Conservation (phyloP, 768 basidiomycete genomes). For the Pulveroboletus sp. region DNA sequence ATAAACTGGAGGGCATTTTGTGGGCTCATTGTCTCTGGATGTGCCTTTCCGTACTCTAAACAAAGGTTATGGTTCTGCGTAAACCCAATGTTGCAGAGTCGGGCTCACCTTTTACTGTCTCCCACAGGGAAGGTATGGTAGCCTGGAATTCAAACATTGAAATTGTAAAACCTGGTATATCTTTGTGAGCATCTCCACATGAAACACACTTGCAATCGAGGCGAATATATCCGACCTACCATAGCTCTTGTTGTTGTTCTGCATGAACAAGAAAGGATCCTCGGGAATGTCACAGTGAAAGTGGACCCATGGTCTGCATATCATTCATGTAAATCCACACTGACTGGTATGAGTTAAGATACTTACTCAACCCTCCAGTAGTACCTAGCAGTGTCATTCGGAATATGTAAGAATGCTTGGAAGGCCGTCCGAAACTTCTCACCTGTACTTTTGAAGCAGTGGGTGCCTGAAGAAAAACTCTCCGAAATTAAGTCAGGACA, state of each 20-base stretch:
- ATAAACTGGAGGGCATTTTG: conserved; percentile 59
- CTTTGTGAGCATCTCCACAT: not conserved
- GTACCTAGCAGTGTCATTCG: conserved; percentile 13
- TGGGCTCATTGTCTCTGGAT: conserved; percentile 50
- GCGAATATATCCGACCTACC: conserved; percentile 26
- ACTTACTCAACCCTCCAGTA: conserved; percentile 31
- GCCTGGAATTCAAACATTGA: conserved; percentile 56
- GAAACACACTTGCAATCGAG: not conserved
- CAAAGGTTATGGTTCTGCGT: conserved; percentile 21
- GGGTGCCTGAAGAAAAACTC: conserved; percentile 49
- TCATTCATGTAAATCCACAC: conserved; percentile 20
- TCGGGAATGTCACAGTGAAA: conserved; percentile 50
- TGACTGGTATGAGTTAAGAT: conserved; percentile 31
- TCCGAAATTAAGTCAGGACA: not conserved
- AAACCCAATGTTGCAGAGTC: conserved; percentile 29
- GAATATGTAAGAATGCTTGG: not conserved
- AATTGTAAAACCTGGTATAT: conserved; percentile 52
- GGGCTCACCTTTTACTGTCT: conserved; percentile 48
- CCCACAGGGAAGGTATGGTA: conserved; percentile 65
- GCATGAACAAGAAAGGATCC: conserved; percentile 56
- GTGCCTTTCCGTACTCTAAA: conserved; percentile 24
- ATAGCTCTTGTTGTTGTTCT: conserved; percentile 50
- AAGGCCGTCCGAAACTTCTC: not conserved
- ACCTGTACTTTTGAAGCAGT: conserved; percentile 31
- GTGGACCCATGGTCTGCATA: conserved; percentile 44